Conservation (phyloP, 495 filamentous ascomycete genomes). For the Durotheca rogersii region DNA sequence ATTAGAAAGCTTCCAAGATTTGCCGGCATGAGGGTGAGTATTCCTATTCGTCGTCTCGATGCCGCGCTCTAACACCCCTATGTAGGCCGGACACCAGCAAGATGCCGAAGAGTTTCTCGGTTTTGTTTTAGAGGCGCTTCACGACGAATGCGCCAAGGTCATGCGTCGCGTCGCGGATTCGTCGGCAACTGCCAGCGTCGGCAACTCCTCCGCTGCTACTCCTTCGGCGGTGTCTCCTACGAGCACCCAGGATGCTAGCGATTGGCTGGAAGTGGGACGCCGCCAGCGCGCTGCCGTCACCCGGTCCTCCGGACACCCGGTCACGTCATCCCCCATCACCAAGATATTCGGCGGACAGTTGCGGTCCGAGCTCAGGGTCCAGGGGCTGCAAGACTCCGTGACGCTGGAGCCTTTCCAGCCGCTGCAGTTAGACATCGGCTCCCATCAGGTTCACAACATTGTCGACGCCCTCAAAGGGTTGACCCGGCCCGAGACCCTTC, state of each 20-base stretch:
- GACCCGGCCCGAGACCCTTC: conserved; percentile 77
- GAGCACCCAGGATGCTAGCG: conserved; percentile 50
- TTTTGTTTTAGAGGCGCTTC: conserved; percentile 86
- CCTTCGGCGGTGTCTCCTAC: conserved; percentile 42
- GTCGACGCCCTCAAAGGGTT: conserved; percentile 84
- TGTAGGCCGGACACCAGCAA: conserved; percentile 88
- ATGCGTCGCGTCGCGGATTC: conserved; percentile 56
- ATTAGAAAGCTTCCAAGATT: conserved; percentile 85
- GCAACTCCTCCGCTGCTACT: conserved; percentile 41
- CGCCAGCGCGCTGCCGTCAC: conserved; percentile 87
- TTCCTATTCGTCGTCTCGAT: conserved; percentile 1
- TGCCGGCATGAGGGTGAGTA: conserved; percentile 79
- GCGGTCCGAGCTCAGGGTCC: conserved; percentile 83
- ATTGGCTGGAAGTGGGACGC: conserved; percentile 92
- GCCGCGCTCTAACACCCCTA: conserved; percentile 33
- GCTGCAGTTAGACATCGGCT: conserved; percentile 89
- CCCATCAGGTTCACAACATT: conserved; percentile 82
- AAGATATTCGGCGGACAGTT: conserved; percentile 94
- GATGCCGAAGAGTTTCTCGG: conserved; percentile 98
- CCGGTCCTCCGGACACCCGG: conserved; percentile 76
- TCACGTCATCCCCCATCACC: conserved; percentile 77
- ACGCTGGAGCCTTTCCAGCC: conserved; percentile 93
- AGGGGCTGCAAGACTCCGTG: conserved; percentile 84
- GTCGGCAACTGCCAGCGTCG: conserved; percentile 43
- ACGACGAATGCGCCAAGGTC: conserved; percentile 84